A percentile compares a stretch with the other conserved stretches of the same genome.
phyloP scores from a whole-genome alignment of 2,329 filamentous ascomycete genomes.

The Calonectria henricotiae region DNA sequence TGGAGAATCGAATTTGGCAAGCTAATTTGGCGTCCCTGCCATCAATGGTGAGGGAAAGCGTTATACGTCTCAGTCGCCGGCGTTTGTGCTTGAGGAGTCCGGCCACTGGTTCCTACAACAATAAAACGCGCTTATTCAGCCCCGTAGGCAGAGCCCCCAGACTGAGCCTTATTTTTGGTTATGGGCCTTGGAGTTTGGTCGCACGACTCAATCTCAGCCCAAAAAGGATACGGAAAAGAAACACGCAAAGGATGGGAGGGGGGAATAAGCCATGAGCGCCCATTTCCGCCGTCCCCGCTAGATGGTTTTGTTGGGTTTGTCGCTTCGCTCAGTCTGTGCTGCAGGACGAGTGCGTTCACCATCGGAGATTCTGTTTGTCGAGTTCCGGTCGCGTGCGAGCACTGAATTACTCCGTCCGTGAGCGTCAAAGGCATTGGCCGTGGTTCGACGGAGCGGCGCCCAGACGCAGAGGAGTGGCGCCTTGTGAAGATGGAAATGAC shows the following conservation, averaged over 20 bases:
- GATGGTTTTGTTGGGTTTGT: not conserved
- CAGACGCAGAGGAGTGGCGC: not conserved
- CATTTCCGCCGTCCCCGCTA: not conserved
- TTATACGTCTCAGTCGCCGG: conserved; percentile 18
- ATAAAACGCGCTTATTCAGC: not conserved
- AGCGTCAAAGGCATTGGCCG: not conserved
- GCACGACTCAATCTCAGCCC: too few species aligned
- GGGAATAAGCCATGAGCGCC: not conserved
- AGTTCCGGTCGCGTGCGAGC: not conserved
- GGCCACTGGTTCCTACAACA: conserved; percentile 12
- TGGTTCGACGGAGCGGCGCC: not conserved
- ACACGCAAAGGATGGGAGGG: too few species aligned
- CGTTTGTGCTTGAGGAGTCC: not conserved
- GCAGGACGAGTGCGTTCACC: not conserved
- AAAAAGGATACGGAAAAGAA: too few species aligned
- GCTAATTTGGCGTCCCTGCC: conserved; percentile 1
- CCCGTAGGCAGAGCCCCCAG: not conserved
- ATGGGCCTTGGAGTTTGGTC: too few species aligned
- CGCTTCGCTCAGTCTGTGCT: not conserved
- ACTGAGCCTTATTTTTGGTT: too few species aligned
- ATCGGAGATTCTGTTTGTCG: not conserved
- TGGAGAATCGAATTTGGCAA: not conserved
- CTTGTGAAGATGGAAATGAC: not conserved
- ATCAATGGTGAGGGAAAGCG: conserved; percentile 3
- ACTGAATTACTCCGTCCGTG: not conserved